Conservation (phyloP, 345 rosid genomes). For the Arabis alpina region DNA sequence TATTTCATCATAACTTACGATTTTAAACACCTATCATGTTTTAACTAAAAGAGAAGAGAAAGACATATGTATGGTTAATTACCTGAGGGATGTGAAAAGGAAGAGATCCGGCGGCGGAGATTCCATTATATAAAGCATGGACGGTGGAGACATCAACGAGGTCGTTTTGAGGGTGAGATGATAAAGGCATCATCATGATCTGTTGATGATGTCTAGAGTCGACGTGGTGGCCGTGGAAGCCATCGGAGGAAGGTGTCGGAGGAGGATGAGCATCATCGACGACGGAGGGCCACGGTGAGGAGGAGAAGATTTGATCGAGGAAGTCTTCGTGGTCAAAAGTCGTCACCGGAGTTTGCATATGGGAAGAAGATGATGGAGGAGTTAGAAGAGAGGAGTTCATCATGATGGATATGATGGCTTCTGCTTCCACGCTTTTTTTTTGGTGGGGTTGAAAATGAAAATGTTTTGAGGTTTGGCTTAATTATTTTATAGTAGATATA, state of each 20-base stretch:
- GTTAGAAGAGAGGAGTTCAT: slow-evolving; percentile 43
- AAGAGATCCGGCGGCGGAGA: slow-evolving; percentile 61
- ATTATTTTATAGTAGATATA: slow-evolving; percentile 9
- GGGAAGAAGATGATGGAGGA: slow-evolving; percentile 35
- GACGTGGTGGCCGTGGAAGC: slow-evolving; percentile 36
- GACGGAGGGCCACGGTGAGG: slow-evolving; percentile 55
- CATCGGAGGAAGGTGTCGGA: slow-evolving; percentile 34
- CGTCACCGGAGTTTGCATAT: slow-evolving; percentile 34
- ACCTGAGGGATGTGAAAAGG: slow-evolving; percentile 69
- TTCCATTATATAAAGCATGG: slow-evolving; percentile 58
- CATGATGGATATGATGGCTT: slow-evolving; percentile 18
- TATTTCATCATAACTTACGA: not conserved
- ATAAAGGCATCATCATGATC: slow-evolving; percentile 52
- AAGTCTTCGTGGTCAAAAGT: slow-evolving; percentile 63
- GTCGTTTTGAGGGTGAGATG: slow-evolving; percentile 39
- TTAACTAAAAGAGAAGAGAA: not conserved
- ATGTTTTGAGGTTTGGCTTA: slow-evolving; percentile 29
- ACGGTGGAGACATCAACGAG: slow-evolving; percentile 14
- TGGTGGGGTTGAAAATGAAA: slow-evolving; percentile 35
- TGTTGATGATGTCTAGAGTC: slow-evolving; percentile 55
- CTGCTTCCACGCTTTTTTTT: slow-evolving; percentile 17
- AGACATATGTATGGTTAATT: not conserved
- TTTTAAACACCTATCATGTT: not conserved
- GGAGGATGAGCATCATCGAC: slow-evolving; percentile 30
- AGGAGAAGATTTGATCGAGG: slow-evolving; percentile 76